Conservation (phyloP, 768 basidiomycete genomes). For the Terana coerulea region DNA sequence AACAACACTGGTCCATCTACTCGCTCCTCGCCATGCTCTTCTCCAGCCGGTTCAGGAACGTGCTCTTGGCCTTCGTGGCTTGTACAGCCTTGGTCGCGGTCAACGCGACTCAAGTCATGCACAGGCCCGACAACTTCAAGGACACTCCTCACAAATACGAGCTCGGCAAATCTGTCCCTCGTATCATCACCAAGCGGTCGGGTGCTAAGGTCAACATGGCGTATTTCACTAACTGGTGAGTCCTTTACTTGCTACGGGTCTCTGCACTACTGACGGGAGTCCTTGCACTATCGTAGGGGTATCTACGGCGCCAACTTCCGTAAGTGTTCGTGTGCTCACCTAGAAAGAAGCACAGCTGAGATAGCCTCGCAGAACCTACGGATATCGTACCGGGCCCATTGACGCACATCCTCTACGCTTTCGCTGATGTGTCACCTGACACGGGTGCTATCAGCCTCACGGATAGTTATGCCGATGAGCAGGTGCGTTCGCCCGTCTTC, state of each 20-base stretch:
- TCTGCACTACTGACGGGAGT: neutral
- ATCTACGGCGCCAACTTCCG: slow-evolving; percentile 31
- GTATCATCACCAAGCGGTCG: slow-evolving; percentile 37
- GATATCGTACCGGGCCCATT: slow-evolving; percentile 55
- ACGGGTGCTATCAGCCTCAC: slow-evolving; percentile 64
- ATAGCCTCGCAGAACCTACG: slow-evolving; percentile 59
- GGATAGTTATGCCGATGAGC: slow-evolving; percentile 71
- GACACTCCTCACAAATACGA: slow-evolving; percentile 34
- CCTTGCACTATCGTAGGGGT: slow-evolving; percentile 17
- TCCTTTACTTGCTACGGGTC: neutral
- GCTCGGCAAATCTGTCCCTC: slow-evolving; percentile 29
- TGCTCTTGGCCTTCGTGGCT: slow-evolving; percentile 12
- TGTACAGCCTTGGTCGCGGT: slow-evolving; percentile 18
- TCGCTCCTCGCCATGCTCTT: slow-evolving; percentile 12
- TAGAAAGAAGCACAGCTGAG: slow-evolving; percentile 1
- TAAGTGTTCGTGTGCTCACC: slow-evolving; percentile 6
- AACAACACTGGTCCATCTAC: neutral
- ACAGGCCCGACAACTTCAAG: slow-evolving; percentile 45
- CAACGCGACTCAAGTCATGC: slow-evolving; percentile 49
- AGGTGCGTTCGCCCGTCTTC: slow-evolving; percentile 34
- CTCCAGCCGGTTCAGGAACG: slow-evolving; percentile 11
- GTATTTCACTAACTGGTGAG: slow-evolving; percentile 56
- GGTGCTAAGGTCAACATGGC: slow-evolving; percentile 28
- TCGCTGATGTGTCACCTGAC: slow-evolving; percentile 64
- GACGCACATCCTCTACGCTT: slow-evolving; percentile 78